Base-by-base conservation (phyloP, 352 stramenopile genomes). In the Globisporangium perplexum region DNA sequence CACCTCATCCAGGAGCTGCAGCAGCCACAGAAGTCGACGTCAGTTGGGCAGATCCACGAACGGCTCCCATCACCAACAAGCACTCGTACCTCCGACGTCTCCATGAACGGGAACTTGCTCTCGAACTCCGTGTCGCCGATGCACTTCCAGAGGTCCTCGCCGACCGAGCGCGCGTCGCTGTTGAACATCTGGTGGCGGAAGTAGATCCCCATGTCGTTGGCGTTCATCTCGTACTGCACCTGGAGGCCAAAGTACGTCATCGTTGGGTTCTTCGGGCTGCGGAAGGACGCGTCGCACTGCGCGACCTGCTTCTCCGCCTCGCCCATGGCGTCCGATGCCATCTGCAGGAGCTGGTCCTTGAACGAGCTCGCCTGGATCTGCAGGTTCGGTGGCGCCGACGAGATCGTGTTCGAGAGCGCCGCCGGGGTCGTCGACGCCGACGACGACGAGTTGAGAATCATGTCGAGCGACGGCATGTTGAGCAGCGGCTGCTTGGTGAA, bases 231-330 rank as follows among this genome's bases (percentile, higher is more conserved):
- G 57, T 95, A 95, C 65, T 95, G 84, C 39, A 95, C 84, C 49
- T 92, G 76, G 30, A 95, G 64, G 5, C 84, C 84, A 57, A 95
- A 92, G 68, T 95, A 95, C 24, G 79, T 91, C 82, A 95, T 95
- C 28, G 83, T 93, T 7, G 82, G 85, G 49, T 88, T 92, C 63
- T 89, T 90, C 1, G 84, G 84, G 43, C 77, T 86, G 35, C 76
- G 76, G 65, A 95, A 95, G 3, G 82, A 67, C 22, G 76, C 59
- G 44, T 94, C 83, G 57, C 84, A 90, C 24, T 88, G 68, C 44
- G 76, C 63, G 3, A 93, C 65, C 36, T 87, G 76, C 55, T 88
- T 83, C 30, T 89, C 82, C 0, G 76, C 61, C 26, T 58, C 66
- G 7, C 55, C 28, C 68, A 93, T 90, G 12, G 76, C 64, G 41